Evolutionary conservation across 2,329 filamentous ascomycete species (phyloP), one percentile per base, ranked within the genome.

Genomic region (Arachnopeziza araneosa): DNA sequence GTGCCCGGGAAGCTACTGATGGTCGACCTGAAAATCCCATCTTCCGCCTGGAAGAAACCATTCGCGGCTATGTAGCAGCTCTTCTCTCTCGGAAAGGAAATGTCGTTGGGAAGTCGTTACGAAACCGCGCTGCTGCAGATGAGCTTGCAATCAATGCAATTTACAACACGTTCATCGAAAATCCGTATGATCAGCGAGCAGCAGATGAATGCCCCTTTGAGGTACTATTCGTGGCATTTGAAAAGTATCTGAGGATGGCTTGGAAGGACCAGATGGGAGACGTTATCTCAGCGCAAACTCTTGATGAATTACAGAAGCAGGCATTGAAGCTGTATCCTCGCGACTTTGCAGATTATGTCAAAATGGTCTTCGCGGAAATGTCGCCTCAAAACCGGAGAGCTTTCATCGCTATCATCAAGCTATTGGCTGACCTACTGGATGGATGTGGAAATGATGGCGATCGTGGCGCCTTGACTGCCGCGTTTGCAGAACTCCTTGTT

Each of bases 371-470:
- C 67, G 75, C 77, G 26, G 85, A 88, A 63, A 86, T 88, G 83
- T 83, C 85, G 17, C 85, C 86, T 0, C 86, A 88, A 67, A 88
- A 88, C 65, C 80, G 83, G 64, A 84, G 93, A 62, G 92, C 93
- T 0, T 90, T 97, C 65, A 88, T 89, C 48, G 85, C 89, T 0
- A 83, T 96, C 55, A 87, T 97, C 70, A 93, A 91, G 69, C 80
- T 98, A 32, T 80, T 98, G 24, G 90, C 91, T 0, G 91, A 96
- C 70, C 78, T 98, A 30, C 82, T 97, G 7, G 92, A 96, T 65
- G 92, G 91, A 2, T 96, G 92, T 66, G 88, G 88, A 55, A 96
- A 96, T 68, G 93, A 97, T 70, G 89, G 91, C 32, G 93, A 97
- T 71, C 84, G 93, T 54, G 93, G 93, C 54, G 90, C 91, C 23